Base-by-base conservation (phyloP, 352 stramenopile species). In the Phytophthora fragariaefolia region DNA sequence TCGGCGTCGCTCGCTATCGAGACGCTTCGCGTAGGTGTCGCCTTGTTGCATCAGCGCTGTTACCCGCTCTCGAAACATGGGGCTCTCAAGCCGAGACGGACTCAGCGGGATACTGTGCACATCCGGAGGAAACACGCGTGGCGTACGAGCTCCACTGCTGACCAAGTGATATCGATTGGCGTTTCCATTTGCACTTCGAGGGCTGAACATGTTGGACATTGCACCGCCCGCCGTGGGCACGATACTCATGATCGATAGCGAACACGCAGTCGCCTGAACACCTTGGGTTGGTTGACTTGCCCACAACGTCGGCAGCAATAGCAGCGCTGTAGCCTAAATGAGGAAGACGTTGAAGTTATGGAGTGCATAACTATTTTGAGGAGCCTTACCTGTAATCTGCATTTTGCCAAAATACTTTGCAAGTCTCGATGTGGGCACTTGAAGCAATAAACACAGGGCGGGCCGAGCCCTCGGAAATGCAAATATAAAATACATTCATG, bases 31-130 rank as follows among this genome's bases (percentile, higher is more conserved):
- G 63, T 91, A 92, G 38, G 77, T 73, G 58, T 92, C 84, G 18
- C 84, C 82, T 66, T 92, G 84, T 13, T 91, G 82, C 82, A 92
- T 89, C 30, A 92, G 53, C 28, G 72, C 75, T 2, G 43, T 66
- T n/a, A 92, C 77, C 27, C 80, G 82, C 38, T 91, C 82, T 13
- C 76, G 80, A 58, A 92, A 92, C 70, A 90, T 82, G 18, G 84
- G 82, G 60, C 79, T 92, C 45, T 92, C 84, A 36, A 92, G 80
- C 18, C 82, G 75, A 17, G 84, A 89, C 50, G 82, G 83, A 61
- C 83, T 91, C 18, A 90, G 58, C 28, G 81, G 83, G 54, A 91
- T 83, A 30, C 78, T 74, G 15, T 70, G 65, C 15, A 86, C 58
- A 26, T 89, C 79, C 2, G 77, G 71, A 4, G 83, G 80, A 59